phyloP scores from a whole-genome alignment of 2,329 filamentous ascomycete species.

The Sporothrix schenckii region DNA sequence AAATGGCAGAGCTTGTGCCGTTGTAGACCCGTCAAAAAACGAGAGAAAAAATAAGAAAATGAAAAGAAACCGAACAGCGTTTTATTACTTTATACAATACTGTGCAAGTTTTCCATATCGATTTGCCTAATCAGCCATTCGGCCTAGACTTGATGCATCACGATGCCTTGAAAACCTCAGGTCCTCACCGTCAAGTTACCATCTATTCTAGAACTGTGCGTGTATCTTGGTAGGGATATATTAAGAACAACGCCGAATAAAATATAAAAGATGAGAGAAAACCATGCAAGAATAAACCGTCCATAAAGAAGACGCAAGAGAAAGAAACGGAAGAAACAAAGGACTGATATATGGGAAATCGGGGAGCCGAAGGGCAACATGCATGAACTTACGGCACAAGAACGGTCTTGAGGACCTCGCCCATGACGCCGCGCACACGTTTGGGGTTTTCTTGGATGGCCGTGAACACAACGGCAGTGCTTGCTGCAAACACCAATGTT shows the following conservation, averaged over 20 bases:
- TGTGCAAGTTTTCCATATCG: not conserved
- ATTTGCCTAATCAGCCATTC: not conserved
- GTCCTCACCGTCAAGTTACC: not conserved
- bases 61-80: too few relatives aligned
- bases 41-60: too few relatives aligned
- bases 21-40: too few relatives aligned
- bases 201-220: not conserved
- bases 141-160: not conserved
- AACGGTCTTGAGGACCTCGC: conserved; percentile 59
- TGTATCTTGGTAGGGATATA: not conserved
- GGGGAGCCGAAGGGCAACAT: too few relatives aligned
- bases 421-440: conserved; percentile 69
- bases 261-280: not conserved
- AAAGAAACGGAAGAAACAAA: not conserved
- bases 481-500: conserved; percentile 65
- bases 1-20: not conserved
- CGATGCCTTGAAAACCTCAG: not conserved
- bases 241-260: not conserved
- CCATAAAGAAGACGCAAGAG: not conserved
- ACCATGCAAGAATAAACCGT: not conserved
- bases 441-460: conserved; percentile 63
- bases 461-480: conserved; percentile 71
- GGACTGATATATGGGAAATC: not conserved
- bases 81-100: not conserved
- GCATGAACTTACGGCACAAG: conserved; percentile 40